phyloP scores from a whole-genome alignment of 208 protist genomes.

The Phytomonas francai region DNA sequence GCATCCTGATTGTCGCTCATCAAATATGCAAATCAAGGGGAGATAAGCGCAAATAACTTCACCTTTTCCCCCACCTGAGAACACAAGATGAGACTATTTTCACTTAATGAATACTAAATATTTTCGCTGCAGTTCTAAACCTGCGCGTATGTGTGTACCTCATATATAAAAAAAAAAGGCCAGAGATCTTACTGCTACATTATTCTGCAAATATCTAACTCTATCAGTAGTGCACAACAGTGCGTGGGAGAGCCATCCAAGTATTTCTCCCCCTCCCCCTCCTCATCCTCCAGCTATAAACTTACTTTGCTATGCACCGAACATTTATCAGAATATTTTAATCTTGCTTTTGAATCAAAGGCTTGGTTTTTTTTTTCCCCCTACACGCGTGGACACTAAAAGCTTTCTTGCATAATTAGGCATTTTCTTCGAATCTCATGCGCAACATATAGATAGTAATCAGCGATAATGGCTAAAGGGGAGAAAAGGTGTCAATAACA shows the following conservation, averaged over 20 bases:
- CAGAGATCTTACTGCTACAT: background rate
- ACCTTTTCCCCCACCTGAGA: background rate
- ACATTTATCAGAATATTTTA: conserved; percentile 3
- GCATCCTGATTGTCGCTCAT: conserved; percentile 2
- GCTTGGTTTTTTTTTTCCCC: conserved; percentile 9
- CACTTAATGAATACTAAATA: background rate
- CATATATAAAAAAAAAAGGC: background rate
- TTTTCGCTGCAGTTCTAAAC: conserved; percentile 5
- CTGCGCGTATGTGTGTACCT: conserved; percentile 13
- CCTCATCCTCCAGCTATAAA: background rate
- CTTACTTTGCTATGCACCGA: background rate
- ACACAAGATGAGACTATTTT: background rate
- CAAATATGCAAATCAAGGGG: conserved; percentile 4
- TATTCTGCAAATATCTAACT: background rate
- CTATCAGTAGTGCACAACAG: background rate
- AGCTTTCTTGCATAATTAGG: conserved; percentile 8
- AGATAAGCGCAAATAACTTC: background rate
- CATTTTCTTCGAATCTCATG: conserved; percentile 3
- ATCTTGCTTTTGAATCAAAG: conserved; percentile 7
- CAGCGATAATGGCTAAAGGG: background rate
- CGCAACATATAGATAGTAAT: background rate
- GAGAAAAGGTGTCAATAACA: background rate
- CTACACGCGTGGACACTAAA: conserved; percentile 7
- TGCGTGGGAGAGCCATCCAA: background rate
- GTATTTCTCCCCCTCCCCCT: conserved; percentile 1